Conservation (phyloP, 2,329 filamentous ascomycete species). For the Stagonosporopsis cucurbitacearum region DNA sequence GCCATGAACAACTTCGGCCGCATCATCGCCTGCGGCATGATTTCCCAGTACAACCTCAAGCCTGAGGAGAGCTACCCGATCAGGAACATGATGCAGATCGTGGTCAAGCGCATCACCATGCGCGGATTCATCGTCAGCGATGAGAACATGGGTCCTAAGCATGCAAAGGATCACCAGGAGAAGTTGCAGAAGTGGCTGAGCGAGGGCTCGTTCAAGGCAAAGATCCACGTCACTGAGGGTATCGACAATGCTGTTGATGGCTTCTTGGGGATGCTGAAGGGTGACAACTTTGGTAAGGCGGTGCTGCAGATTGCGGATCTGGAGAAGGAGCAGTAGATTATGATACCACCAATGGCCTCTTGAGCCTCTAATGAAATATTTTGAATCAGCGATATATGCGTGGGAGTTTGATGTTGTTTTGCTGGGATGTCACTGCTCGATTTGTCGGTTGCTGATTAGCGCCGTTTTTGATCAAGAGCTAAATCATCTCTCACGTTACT, state of each 20-base stretch:
- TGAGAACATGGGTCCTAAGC: constrained; percentile 69
- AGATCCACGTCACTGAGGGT: constrained; percentile 71
- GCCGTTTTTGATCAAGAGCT: no score
- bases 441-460: not conserved
- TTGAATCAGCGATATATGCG: not conserved
- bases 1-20: constrained; percentile 70
- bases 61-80: constrained; percentile 67
- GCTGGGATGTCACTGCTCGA: not conserved
- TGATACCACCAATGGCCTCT: constrained; percentile 12
- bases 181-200: constrained; percentile 77
- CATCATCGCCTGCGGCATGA: constrained; percentile 69
- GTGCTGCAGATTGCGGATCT: constrained; percentile 68
- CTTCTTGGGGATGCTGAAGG: constrained; percentile 75
- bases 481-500: no score
- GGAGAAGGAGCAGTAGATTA: constrained; percentile 35
- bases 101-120: constrained; percentile 73
- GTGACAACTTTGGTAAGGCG: constrained; percentile 87
- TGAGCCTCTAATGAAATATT: constrained; percentile 7
- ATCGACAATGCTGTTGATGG: constrained; percentile 80
- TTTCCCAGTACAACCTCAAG: constrained; percentile 75
- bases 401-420: no score
- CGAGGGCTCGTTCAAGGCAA: constrained; percentile 76
- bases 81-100: constrained; percentile 68
- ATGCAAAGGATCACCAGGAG: constrained; percentile 74
- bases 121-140: constrained; percentile 78